phyloP scores from a whole-genome alignment of 176 grass and related monocot genomes.

The Oryza meridionalis region DNA sequence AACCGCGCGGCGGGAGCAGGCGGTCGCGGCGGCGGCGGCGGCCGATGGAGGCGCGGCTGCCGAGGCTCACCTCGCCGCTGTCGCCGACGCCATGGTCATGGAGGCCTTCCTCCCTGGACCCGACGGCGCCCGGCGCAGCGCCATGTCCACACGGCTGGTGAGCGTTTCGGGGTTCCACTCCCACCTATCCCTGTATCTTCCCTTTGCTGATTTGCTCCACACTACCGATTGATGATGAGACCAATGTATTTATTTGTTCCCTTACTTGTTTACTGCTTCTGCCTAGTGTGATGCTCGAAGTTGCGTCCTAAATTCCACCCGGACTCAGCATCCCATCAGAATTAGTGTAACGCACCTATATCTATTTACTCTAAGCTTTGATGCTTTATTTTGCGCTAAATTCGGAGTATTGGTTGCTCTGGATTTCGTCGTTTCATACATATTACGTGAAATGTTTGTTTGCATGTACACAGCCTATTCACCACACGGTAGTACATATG shows the following conservation, averaged over 20 bases:
- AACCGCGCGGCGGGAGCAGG: slow-evolving; percentile 59
- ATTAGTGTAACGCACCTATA: background rate
- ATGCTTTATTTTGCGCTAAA: background rate
- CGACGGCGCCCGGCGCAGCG: slow-evolving; percentile 29
- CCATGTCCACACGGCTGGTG: slow-evolving; percentile 77
- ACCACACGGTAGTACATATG: background rate
- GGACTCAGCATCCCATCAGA: background rate
- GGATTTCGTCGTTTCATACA: background rate
- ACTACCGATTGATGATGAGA: background rate
- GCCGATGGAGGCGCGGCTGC: slow-evolving; percentile 60
- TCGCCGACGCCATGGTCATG: slow-evolving; percentile 65
- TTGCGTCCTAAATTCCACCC: background rate
- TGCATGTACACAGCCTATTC: background rate
- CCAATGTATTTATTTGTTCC: background rate
- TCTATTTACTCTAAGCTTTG: background rate
- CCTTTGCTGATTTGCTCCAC: background rate
- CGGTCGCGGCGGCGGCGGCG: slow-evolving; percentile 65
- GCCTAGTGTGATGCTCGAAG: background rate
- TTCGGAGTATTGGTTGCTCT: background rate
- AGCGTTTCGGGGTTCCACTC: slow-evolving; percentile 8
- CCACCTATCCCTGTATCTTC: background rate
- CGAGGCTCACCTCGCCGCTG: slow-evolving; percentile 60
- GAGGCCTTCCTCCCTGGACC: slow-evolving; percentile 65
- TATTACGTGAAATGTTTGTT: background rate
- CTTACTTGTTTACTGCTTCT: background rate